phyloP scores from a whole-genome alignment of 805 yeast genomes.

The Hanseniaspora meyeri region DNA sequence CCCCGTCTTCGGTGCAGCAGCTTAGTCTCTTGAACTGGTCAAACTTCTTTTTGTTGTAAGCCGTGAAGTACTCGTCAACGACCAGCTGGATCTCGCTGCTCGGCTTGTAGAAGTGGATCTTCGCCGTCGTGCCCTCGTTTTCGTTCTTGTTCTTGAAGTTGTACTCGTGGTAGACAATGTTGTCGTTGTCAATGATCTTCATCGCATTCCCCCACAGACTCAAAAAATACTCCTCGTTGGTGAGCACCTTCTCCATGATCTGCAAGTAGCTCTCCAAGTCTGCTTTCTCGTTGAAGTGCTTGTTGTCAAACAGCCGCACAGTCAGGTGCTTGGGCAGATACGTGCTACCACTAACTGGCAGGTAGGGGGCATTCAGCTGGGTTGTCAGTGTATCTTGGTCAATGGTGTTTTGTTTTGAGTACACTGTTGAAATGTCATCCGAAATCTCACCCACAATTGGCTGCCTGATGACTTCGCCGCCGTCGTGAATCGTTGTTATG shows the following conservation, averaged over 20 bases:
- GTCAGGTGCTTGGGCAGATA: not conserved
- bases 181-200: not conserved
- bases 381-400: not conserved
- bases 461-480: not conserved
- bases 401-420: not conserved
- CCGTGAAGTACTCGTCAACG: conserved; percentile 10
- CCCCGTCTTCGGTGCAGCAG: not conserved
- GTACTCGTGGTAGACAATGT: not conserved
- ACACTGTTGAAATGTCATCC: not conserved
- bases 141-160: not conserved
- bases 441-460: not conserved
- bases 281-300: not conserved
- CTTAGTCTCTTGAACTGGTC: not conserved
- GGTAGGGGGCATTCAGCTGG: not conserved
- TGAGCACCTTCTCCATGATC: not conserved
- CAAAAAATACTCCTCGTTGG: not conserved
- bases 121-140: not conserved
- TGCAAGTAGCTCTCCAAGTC: not conserved
- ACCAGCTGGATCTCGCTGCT: conserved; percentile 5
- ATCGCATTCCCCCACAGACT: not conserved
- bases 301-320: not conserved
- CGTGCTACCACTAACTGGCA: not conserved
- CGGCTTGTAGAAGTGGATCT: not conserved
- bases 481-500: not conserved
- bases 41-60: conserved; percentile 5